A percentile compares a stretch with the other conserved stretches of the same genome.
Evolutionary conservation across 306 rosid species (phyloP).

Genomic region (Notholithocarpus densiflorus): DNA sequence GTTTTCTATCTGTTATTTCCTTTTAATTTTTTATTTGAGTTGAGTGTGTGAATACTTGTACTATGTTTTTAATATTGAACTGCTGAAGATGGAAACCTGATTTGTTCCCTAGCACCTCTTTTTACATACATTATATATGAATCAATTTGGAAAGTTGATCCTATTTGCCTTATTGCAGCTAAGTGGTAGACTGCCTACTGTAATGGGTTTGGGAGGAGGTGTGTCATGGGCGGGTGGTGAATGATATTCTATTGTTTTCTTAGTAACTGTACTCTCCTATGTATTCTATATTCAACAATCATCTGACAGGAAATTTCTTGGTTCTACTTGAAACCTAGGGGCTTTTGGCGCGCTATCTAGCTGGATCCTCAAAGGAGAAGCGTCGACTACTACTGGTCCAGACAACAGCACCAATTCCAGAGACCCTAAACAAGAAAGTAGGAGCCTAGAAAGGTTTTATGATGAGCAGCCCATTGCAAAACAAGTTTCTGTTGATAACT

Average conservation of each 20-base stretch:
- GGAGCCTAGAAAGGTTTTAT: slow-evolving; percentile 58
- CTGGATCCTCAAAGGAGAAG: slow-evolving; percentile 45
- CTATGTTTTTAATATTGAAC: not conserved
- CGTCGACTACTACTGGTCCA: slow-evolving; percentile 30
- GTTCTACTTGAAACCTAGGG: slow-evolving; percentile 47
- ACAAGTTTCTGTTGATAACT: slow-evolving; percentile 47
- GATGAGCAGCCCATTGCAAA: slow-evolving; percentile 64
- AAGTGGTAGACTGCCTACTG: slow-evolving; percentile 11
- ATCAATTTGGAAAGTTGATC: not conserved
- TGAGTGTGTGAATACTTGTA: not conserved
- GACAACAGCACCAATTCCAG: slow-evolving; percentile 33
- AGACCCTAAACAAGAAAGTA: slow-evolving; percentile 36
- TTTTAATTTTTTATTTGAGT: not conserved
- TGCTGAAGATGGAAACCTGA: not conserved
- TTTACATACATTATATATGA: not conserved
- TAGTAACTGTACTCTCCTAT: slow-evolving; percentile 13
- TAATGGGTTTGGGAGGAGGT: slow-evolving; percentile 1
- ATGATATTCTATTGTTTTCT: slow-evolving; percentile 1
- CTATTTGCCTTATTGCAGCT: slow-evolving; percentile 11
- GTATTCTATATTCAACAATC: slow-evolving; percentile 21
- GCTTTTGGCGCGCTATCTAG: slow-evolving; percentile 56
- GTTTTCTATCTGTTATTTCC: not conserved
- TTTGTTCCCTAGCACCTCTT: not conserved
- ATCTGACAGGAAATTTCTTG: slow-evolving; percentile 29
- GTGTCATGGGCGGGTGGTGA: not conserved